Evolutionary conservation across 2,329 filamentous ascomycete genomes (phyloP).

Genomic region (Ophiostoma angusticollis): DNA sequence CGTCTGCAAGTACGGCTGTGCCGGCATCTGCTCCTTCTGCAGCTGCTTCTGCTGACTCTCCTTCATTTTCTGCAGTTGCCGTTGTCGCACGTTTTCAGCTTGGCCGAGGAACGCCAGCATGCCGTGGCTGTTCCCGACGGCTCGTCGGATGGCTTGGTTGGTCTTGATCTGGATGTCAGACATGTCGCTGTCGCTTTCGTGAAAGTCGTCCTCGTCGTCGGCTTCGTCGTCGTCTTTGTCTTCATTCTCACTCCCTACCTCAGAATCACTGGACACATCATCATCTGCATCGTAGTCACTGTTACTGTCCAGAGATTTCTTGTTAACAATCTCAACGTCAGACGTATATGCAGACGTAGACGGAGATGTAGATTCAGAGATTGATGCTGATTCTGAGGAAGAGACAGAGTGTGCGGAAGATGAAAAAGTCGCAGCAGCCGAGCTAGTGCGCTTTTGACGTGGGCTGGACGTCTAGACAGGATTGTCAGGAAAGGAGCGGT

Average conservation of each 20-base stretch:
- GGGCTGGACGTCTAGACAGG: too few species aligned
- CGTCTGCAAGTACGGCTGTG: background rate
- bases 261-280: too few species aligned
- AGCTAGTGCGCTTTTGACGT: too few species aligned
- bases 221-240: background rate
- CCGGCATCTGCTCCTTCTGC: background rate
- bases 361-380: too few species aligned
- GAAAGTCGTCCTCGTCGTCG: background rate
- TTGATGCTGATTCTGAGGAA: too few species aligned
- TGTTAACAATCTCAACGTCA: too few species aligned
- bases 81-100: conserved; percentile 6
- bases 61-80: background rate
- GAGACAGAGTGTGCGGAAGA: too few species aligned
- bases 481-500: too few species aligned
- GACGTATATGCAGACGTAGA: too few species aligned
- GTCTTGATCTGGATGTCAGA: background rate
- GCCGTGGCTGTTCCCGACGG: background rate
- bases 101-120: conserved; percentile 3
- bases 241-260: too few species aligned
- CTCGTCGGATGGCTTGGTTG: background rate
- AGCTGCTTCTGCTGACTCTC: background rate
- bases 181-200: background rate
- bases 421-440: too few species aligned
- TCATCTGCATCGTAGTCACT: too few species aligned
- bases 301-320: background rate